Base-by-base conservation (phyloP, 1,284 basidiomycete genomes). In the Volvariella surrecta region DNA sequence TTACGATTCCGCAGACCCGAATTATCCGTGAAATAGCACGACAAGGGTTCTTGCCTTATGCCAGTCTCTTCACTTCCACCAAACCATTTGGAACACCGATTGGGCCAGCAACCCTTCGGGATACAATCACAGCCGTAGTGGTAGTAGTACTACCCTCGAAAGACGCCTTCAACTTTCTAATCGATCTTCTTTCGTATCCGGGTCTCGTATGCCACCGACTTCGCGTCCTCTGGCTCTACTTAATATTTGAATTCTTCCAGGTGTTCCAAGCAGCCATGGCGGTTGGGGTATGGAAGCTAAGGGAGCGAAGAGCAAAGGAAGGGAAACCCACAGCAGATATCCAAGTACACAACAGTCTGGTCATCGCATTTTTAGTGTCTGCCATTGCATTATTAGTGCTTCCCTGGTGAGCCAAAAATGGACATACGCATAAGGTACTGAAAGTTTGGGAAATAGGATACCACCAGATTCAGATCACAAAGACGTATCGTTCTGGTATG, bases 21-120 rank as follows among this genome's bases (percentile, higher is more conserved):
- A 53, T 61, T 17, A 57, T 62, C 24, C 55, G 60, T 20, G 60
- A 62, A 45, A 54, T 62, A 16, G 60, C 60, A 16, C 51, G 60
- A 35, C 60, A 62, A 50, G 59, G 59, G 7, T 47, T 62, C 15
- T 47, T 62, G 16, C 60, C 60, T 6, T 59, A 55, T 19, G 58
- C 58, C 2, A 50, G 44, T 4, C 58, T 60, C 43, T 59, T 62
- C 43, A 53, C 59, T 7, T 61, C 61, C 3, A 59, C 56, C 15
- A 56, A 54, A 37, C 59, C 59, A 8, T 58, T 61, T 20, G 58
- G 58, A 20, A 62, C 59, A 15, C 61, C 61, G 15, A 42, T 62
- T 19, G 58, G 53, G 11, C 61, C 58, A 7, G 55, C 54, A 2
- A 34, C 43, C n/a, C 50, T 62, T 15, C 59, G 58, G 43, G 50